Base-by-base conservation (phyloP, 371 early-diverging fungal genomes). In the Smittium culicis region DNA sequence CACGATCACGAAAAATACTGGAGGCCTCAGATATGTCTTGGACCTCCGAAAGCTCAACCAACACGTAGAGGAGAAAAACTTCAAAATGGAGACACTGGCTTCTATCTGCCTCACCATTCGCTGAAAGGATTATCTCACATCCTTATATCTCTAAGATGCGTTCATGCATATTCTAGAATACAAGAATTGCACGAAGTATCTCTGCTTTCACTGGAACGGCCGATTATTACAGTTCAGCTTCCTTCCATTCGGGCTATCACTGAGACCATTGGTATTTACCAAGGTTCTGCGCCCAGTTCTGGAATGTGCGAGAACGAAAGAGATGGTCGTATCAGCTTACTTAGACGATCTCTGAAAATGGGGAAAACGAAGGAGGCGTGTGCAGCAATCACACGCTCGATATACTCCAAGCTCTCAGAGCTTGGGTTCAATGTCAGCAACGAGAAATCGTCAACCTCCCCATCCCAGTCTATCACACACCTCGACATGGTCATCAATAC, bases 201-300 rank as follows among this genome's bases (percentile, higher is more conserved):
- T 82, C 16, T 79, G 76, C 45, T 79, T 81, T 58, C 55, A 68
- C n/a, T 82, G 79, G 74, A 71, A 77, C 31, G 74, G 73, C 17
- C 66, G 74, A 30, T 66, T 69, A 27, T 82, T 79, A 68, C 81
- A 79, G 69, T 82, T 74, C 71, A 66, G 69, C 1, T 72, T 76
- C 0, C 65, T 76, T 30, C 45, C 73, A 0, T 82, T 82, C 62
- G 82, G 80, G 2, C 72, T 82, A 1, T 75, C 79, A 1, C 72
- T 77, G 24, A 73, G 76, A 1, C 80, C 81, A 0, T 68, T 66
- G 2, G 73, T 74, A 20, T 82, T 82, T 59, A 81, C 79, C 14
- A 75, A 73, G 61, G 67, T 79, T 25, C 71, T 80, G n/a, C 69
- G 72, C 25, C 73, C 80, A 0, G 68, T 75, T 0, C 60, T 80